These are phyloP conservation scores for Zygoascus tannicola DNA, from an alignment of 805 yeast species.

Conservation along the genomic window DNA sequence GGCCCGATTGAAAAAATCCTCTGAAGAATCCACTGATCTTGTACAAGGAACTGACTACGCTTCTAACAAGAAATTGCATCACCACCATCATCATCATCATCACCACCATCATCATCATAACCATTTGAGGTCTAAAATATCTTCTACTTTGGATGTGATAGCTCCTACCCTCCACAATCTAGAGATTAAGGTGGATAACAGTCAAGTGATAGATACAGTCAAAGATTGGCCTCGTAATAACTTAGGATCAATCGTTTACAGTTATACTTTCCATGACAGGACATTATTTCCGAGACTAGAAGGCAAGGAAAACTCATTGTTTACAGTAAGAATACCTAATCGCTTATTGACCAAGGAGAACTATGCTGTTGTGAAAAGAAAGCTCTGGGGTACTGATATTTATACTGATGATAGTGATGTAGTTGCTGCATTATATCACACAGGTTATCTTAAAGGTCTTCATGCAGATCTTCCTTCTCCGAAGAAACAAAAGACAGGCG, in stretches of 20 bases:
- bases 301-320: conserved; percentile 28
- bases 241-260: conserved; percentile 49
- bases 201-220: conserved; percentile 34
- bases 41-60: too few relatives aligned
- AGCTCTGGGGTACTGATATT: conserved; percentile 86
- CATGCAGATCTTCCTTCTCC: conserved; percentile 14
- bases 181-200: conserved; percentile 29
- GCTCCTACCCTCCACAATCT: conserved; percentile 19
- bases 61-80: conserved; percentile 13
- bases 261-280: conserved; percentile 10
- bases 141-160: background rate
- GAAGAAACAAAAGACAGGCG: background rate
- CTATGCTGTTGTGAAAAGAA: conserved; percentile 36
- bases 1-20: conserved; percentile 24
- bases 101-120: conserved; percentile 15
- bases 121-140: background rate
- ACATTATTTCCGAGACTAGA: conserved; percentile 23
- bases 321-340: conserved; percentile 51
- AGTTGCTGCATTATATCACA: conserved; percentile 61
- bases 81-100: conserved; percentile 24
- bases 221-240: conserved; percentile 35
- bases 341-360: conserved; percentile 33
- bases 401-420: conserved; percentile 93
- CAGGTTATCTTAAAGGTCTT: conserved; percentile 47
- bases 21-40: too few relatives aligned